Conservation (phyloP, 2,329 filamentous ascomycete genomes). For the Paecilomyces sp. region DNA sequence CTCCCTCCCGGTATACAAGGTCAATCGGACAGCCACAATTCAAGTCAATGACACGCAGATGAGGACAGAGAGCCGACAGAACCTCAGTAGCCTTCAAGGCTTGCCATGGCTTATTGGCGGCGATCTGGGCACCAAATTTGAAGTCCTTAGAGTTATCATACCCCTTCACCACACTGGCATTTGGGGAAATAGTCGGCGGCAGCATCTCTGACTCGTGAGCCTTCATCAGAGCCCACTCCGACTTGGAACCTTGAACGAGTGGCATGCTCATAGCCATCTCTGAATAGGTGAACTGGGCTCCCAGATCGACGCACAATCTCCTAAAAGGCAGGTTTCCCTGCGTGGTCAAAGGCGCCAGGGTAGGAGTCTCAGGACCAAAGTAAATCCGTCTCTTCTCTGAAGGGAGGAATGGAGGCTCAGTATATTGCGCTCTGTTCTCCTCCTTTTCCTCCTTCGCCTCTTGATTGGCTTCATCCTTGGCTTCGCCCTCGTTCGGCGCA, state of each 20-base stretch:
- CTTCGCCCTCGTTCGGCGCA: constrained; percentile 8
- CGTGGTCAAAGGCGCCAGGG: constrained; percentile 89
- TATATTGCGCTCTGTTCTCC: constrained; percentile 71
- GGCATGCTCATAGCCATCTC: constrained; percentile 96
- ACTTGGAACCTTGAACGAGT: constrained; percentile 78
- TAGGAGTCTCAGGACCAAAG: constrained; percentile 87
- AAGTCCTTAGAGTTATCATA: constrained; percentile 80
- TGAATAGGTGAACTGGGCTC: constrained; percentile 89
- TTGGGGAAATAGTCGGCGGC: constrained; percentile 59
- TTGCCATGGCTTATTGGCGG: constrained; percentile 84
- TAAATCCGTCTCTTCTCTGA: constrained; percentile 93
- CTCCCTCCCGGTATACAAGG: constrained; percentile 79
- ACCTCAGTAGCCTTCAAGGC: constrained; percentile 83
- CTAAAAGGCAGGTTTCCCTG: constrained; percentile 95
- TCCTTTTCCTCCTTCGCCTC: constrained; percentile 42
- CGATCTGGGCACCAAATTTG: constrained; percentile 87
- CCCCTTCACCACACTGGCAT: constrained; percentile 54
- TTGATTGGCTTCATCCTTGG: constrained; percentile 17
- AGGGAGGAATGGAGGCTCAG: constrained; percentile 79
- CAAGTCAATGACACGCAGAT: constrained; percentile 83
- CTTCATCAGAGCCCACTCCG: constrained; percentile 92
- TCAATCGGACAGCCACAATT: constrained; percentile 98
- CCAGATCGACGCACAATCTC: constrained; percentile 78
- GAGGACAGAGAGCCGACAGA: constrained; percentile 67
- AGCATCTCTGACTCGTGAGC: constrained; percentile 76